Percentiles rank a stretch among this genome's conserved stretches.
Evolutionary conservation across 2,329 filamentous ascomycete genomes (phyloP).

Genomic region (Aureobasidium leucospermi): DNA sequence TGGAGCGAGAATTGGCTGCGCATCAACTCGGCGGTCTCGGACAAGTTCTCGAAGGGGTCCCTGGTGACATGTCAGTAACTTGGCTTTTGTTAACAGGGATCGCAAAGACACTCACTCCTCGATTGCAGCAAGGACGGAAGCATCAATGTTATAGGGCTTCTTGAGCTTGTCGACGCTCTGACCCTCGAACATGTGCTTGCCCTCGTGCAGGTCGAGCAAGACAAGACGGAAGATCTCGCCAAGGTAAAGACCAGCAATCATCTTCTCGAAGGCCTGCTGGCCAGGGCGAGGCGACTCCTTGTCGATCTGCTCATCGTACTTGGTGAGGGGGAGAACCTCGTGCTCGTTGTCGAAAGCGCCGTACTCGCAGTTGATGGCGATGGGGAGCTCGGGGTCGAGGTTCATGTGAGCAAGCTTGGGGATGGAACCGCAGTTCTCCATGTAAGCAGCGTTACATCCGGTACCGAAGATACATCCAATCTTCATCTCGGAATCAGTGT

Average conservation of each 20-base stretch:
- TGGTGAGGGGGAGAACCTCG: slow-evolving; percentile 74
- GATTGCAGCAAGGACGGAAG: slow-evolving; percentile 86
- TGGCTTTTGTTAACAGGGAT: neutral
- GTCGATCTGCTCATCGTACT: slow-evolving; percentile 46
- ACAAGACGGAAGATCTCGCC: slow-evolving; percentile 40
- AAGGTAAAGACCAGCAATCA: slow-evolving; percentile 39
- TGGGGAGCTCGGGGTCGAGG: slow-evolving; percentile 70
- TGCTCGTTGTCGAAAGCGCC: slow-evolving; percentile 95
- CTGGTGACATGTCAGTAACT: slow-evolving; percentile 33
- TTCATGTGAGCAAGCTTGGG: slow-evolving; percentile 92
- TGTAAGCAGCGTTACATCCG: slow-evolving; percentile 96
- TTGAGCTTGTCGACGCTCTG: slow-evolving; percentile 76
- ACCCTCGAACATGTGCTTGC: slow-evolving; percentile 61
- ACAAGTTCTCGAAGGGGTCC: slow-evolving; percentile 91
- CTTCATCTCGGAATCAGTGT: slow-evolving; percentile 88
- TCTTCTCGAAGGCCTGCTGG: slow-evolving; percentile 40
- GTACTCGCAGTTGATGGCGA: slow-evolving; percentile 98
- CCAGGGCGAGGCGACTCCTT: slow-evolving; percentile 37
- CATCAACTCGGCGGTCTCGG: slow-evolving; percentile 80
- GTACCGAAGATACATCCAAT: slow-evolving; percentile 98
- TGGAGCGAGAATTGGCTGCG: slow-evolving; percentile 64
- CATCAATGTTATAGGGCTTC: slow-evolving; percentile 82
- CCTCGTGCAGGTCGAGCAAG: slow-evolving; percentile 54
- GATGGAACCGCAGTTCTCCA: slow-evolving; percentile 85
- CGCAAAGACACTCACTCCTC: slow-evolving; percentile 51